These are phyloP conservation scores for Apiospora rasikravindrae DNA, from an alignment of 2,329 filamentous ascomycete species.

Conservation along the genomic window DNA sequence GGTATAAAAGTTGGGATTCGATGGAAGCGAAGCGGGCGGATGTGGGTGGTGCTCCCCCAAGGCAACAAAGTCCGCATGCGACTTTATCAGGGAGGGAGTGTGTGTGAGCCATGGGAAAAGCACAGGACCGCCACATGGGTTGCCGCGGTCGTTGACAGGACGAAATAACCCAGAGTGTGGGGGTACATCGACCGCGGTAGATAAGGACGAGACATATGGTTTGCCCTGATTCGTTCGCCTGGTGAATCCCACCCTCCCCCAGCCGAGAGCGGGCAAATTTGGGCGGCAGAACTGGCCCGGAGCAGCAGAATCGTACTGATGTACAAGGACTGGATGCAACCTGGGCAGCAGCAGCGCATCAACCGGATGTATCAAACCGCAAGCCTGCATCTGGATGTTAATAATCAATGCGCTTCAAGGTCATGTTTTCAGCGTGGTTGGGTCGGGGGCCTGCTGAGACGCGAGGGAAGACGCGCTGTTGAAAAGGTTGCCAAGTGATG, in stretches of 20 bases:
- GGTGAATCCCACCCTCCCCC: constrained; percentile 11
- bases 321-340: neutral
- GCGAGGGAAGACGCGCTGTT: neutral
- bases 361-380: constrained; percentile 7
- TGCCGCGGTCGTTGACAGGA: constrained; percentile 19
- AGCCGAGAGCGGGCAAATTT: constrained; percentile 13
- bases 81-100: constrained; percentile 19
- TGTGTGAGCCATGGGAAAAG: constrained; percentile 4
- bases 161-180: constrained; percentile 1
- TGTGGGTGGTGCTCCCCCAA: neutral
- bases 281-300: constrained; percentile 11
- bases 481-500: neutral
- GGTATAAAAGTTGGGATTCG: neutral
- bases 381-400: neutral
- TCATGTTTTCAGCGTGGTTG: neutral
- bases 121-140: constrained; percentile 17
- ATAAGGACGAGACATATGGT: constrained; percentile 21
- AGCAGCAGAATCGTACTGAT: neutral
- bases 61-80: constrained; percentile 10
- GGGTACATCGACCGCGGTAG: constrained; percentile 14
- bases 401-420: neutral
- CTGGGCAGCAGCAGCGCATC: neutral
- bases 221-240: constrained; percentile 9
- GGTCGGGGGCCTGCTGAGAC: neutral
- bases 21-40: constrained; percentile 10